Percentiles rank a stretch among this genome's conserved stretches.
phyloP scores from a whole-genome alignment of 2,329 filamentous ascomycete species.

The Eutypa lata region DNA sequence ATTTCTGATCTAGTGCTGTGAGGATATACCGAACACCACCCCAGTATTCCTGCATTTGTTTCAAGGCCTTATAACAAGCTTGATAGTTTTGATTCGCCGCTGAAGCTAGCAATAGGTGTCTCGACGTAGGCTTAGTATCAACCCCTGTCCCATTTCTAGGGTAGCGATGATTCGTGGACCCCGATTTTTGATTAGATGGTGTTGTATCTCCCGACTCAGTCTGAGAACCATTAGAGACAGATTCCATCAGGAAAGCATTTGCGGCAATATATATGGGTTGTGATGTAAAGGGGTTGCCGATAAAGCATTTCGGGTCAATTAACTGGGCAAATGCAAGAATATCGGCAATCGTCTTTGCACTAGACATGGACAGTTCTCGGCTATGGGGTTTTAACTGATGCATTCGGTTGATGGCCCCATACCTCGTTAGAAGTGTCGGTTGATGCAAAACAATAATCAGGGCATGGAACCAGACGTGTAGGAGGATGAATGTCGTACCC shows the following conservation, averaged over 20 bases:
- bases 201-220: constrained; percentile 59
- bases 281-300: constrained; percentile 84
- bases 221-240: constrained; percentile 66
- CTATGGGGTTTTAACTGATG: constrained; percentile 77
- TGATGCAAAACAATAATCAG: constrained; percentile 83
- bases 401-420: constrained; percentile 55
- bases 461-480: constrained; percentile 88
- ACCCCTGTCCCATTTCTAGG: constrained; percentile 13
- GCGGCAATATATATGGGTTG: constrained; percentile 91
- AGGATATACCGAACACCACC: constrained; percentile 83
- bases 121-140: constrained; percentile 45
- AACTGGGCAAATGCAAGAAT: constrained; percentile 83
- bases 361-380: constrained; percentile 79
- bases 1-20: constrained; percentile 81
- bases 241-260: constrained; percentile 84
- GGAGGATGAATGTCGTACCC: constrained; percentile 80
- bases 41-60: constrained; percentile 82
- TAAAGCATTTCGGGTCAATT: constrained; percentile 80
- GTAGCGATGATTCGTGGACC: constrained; percentile 16
- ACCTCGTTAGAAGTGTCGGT: constrained; percentile 76
- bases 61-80: constrained; percentile 77
- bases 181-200: constrained; percentile 34
- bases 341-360: constrained; percentile 87
- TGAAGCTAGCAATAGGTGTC: constrained; percentile 74
- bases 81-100: constrained; percentile 86